Conservation (phyloP, 495 filamentous ascomycete species). For the Penicillium dipodomyicola region DNA sequence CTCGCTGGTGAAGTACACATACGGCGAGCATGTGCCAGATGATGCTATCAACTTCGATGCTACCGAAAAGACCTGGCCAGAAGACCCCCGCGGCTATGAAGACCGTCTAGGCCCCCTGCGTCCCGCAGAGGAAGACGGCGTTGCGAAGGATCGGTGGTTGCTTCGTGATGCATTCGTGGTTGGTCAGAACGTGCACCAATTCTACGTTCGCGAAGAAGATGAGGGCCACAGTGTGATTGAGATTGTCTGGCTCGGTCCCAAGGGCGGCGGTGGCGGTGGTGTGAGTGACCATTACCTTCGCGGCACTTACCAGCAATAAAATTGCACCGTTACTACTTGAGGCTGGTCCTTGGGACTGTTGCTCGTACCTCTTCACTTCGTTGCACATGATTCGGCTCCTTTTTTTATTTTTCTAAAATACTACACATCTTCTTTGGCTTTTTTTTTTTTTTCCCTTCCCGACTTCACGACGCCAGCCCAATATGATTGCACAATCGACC, state of each 20-base stretch:
- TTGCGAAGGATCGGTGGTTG: slow-evolving; percentile 48
- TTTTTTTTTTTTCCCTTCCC: slow-evolving; percentile 12
- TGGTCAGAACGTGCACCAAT: slow-evolving; percentile 49
- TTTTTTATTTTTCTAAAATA: slow-evolving; percentile 18
- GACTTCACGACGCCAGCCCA: slow-evolving; percentile 25
- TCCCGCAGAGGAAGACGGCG: slow-evolving; percentile 39
- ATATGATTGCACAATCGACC: slow-evolving; percentile 21
- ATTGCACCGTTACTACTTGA: slow-evolving; percentile 14
- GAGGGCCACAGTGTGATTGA: slow-evolving; percentile 49
- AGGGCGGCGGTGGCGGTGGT: slow-evolving; percentile 45
- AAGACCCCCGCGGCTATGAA: slow-evolving; percentile 49
- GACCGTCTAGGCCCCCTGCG: slow-evolving; percentile 54
- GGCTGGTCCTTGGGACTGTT: slow-evolving; percentile 28
- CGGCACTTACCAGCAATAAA: slow-evolving; percentile 32
- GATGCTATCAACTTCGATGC: slow-evolving; percentile 53
- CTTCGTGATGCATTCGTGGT: slow-evolving; percentile 43
- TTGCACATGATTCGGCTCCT: slow-evolving; percentile 43
- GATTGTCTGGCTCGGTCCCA: slow-evolving; percentile 50
- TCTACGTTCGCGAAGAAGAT: slow-evolving; percentile 48
- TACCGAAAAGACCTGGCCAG: slow-evolving; percentile 63
- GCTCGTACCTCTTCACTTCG: slow-evolving; percentile 24
- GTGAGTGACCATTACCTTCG: slow-evolving; percentile 31
- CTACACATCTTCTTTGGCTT: slow-evolving; percentile 15
- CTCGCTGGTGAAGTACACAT: slow-evolving; percentile 55
- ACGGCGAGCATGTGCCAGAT: slow-evolving; percentile 41